Conservation (phyloP, 108 stramenopile genomes). For the Nitzschia putrida region DNA sequence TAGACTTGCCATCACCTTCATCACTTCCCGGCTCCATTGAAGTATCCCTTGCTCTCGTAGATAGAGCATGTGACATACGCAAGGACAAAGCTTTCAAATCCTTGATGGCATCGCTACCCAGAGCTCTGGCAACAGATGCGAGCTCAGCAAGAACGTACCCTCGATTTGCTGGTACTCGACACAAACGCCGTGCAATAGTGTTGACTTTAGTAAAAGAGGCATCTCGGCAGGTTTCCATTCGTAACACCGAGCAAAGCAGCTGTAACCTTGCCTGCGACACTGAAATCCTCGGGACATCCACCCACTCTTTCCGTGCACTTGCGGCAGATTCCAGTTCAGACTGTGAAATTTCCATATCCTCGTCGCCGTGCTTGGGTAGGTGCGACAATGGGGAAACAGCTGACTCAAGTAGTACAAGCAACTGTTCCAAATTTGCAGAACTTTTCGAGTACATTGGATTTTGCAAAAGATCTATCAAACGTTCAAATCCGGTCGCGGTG, state of each 20-base stretch:
- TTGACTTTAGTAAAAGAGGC: slow-evolving; percentile 75
- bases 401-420: slow-evolving; percentile 69
- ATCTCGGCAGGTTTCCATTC: slow-evolving; percentile 81
- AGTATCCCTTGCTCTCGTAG: slow-evolving; percentile 19
- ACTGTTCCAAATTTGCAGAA: slow-evolving; percentile 77
- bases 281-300: slow-evolving; percentile 69
- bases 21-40: not conserved
- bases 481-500: slow-evolving; percentile 53
- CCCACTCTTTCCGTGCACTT: slow-evolving; percentile 64
- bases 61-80: slow-evolving; percentile 55
- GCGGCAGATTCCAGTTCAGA: slow-evolving; percentile 55
- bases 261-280: slow-evolving; percentile 67
- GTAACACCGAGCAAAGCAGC: slow-evolving; percentile 66
- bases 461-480: slow-evolving; percentile 66
- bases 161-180: slow-evolving; percentile 68
- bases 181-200: slow-evolving; percentile 66
- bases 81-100: slow-evolving; percentile 71
- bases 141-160: slow-evolving; percentile 57
- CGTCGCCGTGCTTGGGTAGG: slow-evolving; percentile 63
- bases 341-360: slow-evolving; percentile 50
- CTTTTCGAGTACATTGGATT: slow-evolving; percentile 64
- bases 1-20: not conserved
- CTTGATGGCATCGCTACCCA: slow-evolving; percentile 70
- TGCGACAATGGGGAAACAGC: slow-evolving; percentile 75
- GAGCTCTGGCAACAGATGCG: slow-evolving; percentile 66